Percentiles rank a stretch among this genome's conserved stretches.
phyloP scores from a whole-genome alignment of 805 yeast species.

The Scheffersomyces coipomensis region DNA sequence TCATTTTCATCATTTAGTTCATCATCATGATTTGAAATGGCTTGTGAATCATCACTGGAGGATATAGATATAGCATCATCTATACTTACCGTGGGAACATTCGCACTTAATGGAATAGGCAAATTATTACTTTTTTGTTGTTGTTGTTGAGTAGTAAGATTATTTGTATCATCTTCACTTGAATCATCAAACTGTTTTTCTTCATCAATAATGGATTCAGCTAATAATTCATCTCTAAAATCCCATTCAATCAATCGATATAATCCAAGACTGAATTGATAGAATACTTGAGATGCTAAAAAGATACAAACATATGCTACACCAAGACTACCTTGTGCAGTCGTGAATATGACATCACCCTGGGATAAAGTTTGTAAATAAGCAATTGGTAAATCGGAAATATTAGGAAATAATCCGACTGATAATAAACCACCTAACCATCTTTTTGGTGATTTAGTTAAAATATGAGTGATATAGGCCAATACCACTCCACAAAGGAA shows the following conservation, averaged over 20 bases:
- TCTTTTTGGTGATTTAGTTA: constrained; percentile 61
- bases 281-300: constrained; percentile 62
- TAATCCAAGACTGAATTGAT: constrained; percentile 75
- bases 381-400: constrained; percentile 83
- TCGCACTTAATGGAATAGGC: not conserved
- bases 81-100: not conserved
- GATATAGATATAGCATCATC: not conserved
- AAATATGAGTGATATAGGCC: constrained; percentile 41
- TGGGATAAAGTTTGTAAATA: constrained; percentile 71
- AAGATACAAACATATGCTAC: constrained; percentile 82
- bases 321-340: constrained; percentile 66
- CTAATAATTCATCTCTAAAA: constrained; percentile 43
- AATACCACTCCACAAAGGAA: constrained; percentile 49
- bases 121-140: not conserved
- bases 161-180: not conserved
- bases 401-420: constrained; percentile 76
- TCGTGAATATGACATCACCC: constrained; percentile 53
- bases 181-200: constrained; percentile 6
- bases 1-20: not conserved
- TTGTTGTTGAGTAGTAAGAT: not conserved
- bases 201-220: constrained; percentile 8
- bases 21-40: not conserved
- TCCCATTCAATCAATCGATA: constrained; percentile 70
- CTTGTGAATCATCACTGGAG: not conserved
- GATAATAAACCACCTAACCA: constrained; percentile 78